A percentile compares a stretch with the other conserved stretches of the same genome.
Conservation (phyloP, 768 basidiomycete genomes). For the Lyophyllum semitale region DNA sequence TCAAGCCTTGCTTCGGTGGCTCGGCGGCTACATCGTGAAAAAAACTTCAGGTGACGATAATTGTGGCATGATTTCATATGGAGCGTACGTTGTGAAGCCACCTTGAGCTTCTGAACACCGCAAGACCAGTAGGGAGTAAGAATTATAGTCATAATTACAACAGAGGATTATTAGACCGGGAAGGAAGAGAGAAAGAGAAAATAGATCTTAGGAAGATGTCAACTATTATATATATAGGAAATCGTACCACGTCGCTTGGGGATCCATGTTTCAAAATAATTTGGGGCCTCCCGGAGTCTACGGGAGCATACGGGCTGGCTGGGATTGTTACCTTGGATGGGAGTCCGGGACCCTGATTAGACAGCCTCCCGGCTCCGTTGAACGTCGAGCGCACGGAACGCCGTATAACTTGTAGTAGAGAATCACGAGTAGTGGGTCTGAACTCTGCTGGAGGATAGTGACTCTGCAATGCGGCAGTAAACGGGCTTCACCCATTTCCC, state of each 20-base stretch:
- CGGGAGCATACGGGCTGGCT: slow-evolving; percentile 4
- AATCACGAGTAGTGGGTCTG: too few species aligned
- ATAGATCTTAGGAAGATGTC: neutral
- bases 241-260: slow-evolving; percentile 10
- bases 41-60: slow-evolving; percentile 4
- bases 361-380: too few species aligned
- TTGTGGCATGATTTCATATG: slow-evolving; percentile 5
- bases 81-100: slow-evolving; percentile 56
- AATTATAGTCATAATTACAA: slow-evolving; percentile 51
- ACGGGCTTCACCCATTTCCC: neutral
- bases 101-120: slow-evolving; percentile 70
- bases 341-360: slow-evolving; percentile 11
- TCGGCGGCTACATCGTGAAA: slow-evolving; percentile 35
- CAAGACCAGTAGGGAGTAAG: slow-evolving; percentile 75
- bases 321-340: slow-evolving; percentile 10
- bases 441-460: too few species aligned
- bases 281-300: slow-evolving; percentile 7
- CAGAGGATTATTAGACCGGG: slow-evolving; percentile 1
- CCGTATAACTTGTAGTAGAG: neutral
- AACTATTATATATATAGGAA: slow-evolving; percentile 11
- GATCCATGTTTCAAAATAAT: slow-evolving; percentile 6
- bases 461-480: too few species aligned
- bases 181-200: neutral
- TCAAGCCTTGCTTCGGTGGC: slow-evolving; percentile 52
- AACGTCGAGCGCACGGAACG: neutral